Evolutionary conservation across 2,329 filamentous ascomycete genomes (phyloP), one percentile per base, ranked within the genome.

Genomic region (Fusarium cyanostomum): DNA sequence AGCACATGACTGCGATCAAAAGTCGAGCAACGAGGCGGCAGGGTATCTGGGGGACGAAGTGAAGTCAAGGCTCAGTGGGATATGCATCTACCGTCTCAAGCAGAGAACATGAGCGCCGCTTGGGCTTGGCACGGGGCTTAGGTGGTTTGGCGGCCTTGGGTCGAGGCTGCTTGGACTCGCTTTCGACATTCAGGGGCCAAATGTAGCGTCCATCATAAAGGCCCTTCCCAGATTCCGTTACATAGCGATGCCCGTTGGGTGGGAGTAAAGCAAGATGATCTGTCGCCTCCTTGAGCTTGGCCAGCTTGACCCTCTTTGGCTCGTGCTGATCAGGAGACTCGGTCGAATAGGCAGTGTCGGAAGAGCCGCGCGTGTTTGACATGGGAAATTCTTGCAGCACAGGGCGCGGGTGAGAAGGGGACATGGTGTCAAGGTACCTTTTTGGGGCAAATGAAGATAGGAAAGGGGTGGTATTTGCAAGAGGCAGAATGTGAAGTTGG

Each of bases 41-140:
- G 39, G 42, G 52, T 34, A 11, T 45, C 18, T 45, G 12, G 9
- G 33, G n/a, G 16, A 11, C 24, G 28, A 15, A 15, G 28, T 15
- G 13, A 52, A 46, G 18, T 31, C 38, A 37, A 41, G 18, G 15
- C 16, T n/a, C 11, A 37, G 27, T 41, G 28, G 30, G 52, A 46
- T 31, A 42, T 61, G 45, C 16, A 50, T 56, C 43, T 68, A 68
- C 62, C 65, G 26, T 56, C 43, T 64, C 58, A 24, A 49, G 49
- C 27, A 53, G 35, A 28, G 52, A 33, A 34, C 33, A 42, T 13
- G 62, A 52, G 35, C 27, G 33, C 37, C 33, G 58, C 52, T 68
- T 64, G 34, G 59, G 48, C 39, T 61, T 61, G 27, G 48, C 30
- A 50, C 21, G 24, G 28, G 51, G 33, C 43, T 54, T 63, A 15